Conservation (phyloP, 306 rosid genomes). For the Hippophae tibetana region DNA sequence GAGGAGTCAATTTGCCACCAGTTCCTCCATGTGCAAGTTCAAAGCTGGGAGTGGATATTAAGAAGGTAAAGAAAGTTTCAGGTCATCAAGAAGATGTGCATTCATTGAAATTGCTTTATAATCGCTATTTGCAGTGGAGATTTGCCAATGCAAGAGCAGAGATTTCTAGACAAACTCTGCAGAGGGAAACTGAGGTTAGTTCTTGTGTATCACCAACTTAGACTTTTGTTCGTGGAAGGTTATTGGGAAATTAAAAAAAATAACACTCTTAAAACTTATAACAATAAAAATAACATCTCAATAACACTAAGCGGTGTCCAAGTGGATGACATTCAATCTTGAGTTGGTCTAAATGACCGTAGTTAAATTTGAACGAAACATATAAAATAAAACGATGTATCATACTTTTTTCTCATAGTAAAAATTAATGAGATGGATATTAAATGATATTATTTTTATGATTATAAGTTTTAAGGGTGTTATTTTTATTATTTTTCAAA, state of each 20-base stretch:
- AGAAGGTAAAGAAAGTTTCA: conserved; percentile 54
- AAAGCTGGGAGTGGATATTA: conserved; percentile 29
- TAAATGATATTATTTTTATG: too few species aligned
- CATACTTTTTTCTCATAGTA: too few species aligned
- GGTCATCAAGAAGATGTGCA: conserved; percentile 55
- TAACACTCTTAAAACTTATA: background rate
- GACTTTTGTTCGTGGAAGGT: background rate
- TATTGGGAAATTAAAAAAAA: background rate
- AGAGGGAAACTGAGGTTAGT: conserved; percentile 52
- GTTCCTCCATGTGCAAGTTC: conserved; percentile 46
- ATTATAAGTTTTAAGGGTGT: too few species aligned
- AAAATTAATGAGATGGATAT: too few species aligned
- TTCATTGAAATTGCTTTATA: conserved; percentile 48
- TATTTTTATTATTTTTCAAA: too few species aligned
- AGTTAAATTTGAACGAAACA: too few species aligned
- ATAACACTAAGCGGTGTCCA: too few species aligned
- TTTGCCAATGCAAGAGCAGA: conserved; percentile 54
- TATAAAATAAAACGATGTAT: too few species aligned
- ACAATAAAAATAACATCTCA: too few species aligned
- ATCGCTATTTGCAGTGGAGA: conserved; percentile 73
- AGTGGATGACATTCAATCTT: too few species aligned
- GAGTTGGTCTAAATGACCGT: too few species aligned
- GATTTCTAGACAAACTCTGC: conserved; percentile 39
- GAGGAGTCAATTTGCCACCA: conserved; percentile 53
- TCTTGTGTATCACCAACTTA: background rate